Base-by-base conservation (phyloP, 306 rosid species). In the Chamaecrista fasciculata region DNA sequence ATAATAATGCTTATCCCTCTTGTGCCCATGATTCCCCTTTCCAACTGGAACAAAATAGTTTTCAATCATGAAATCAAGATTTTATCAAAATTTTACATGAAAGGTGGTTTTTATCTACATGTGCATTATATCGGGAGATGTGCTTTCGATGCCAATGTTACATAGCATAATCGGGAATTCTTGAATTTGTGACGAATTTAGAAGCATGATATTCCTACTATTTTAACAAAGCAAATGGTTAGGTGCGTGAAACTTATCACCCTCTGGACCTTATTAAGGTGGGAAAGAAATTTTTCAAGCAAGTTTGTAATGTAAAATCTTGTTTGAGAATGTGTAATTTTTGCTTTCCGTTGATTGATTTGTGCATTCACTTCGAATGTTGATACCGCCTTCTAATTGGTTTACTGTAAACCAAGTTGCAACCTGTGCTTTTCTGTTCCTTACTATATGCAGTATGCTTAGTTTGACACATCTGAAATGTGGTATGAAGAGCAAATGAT, bases 381-480 rank as follows among this genome's bases (percentile, higher is more conserved):
- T 53, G 58, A 11, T 52, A 9, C 69, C 55, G 15, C 62, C 18
- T 46, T 74, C 50, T 23, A 9, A 40, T 34, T 48, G 64, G 48
- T 50, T 46, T 29, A 25, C 43, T 4, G 37, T 65, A 16, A 6
- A n/a, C 15, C 18, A 16, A 8, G 25, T 37, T 11, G 15, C 37
- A 75, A 11, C 5, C 28, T 62, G 0, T 67, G 56, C n/a, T 77
- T 62, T 21, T 64, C 25, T 62, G 25, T 58, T 58, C 64, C 4
- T 59, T 28, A 26, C 74, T 26, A 9, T 51, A 29, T 55, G 25
- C 43, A 20, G 6, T 51, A 29, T 55, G 25, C 43, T 50, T 66
- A 56, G 29, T 43, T 14, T 31, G 72, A 18, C 39, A 56, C 67
- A 47, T 33, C 15, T 67, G 71, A 69, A 57, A 21, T 46, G 57